A percentile compares a stretch with the other conserved stretches of the same genome.
These are phyloP conservation scores for Fagopyrum homotropicum DNA, from an alignment of 148 eudicot genomes.

Conservation along the genomic window DNA sequence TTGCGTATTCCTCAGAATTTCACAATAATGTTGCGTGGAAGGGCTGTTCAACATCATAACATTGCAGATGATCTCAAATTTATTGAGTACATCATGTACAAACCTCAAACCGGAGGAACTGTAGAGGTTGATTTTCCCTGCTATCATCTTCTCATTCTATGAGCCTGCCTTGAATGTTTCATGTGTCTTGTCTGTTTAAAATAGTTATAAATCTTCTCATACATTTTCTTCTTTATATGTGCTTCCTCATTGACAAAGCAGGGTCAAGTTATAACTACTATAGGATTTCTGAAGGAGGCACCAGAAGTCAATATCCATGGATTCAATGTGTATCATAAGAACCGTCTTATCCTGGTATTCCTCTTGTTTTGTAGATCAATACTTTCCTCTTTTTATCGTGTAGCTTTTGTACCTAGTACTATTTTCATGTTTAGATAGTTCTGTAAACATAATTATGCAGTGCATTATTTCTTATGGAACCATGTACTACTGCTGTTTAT, in stretches of 20 bases:
- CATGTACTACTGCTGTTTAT: neutral
- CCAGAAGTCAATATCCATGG: conserved; percentile 81
- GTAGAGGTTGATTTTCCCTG: conserved; percentile 42
- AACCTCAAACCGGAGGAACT: conserved; percentile 63
- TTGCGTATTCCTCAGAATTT: conserved; percentile 65
- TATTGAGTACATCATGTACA: conserved; percentile 74
- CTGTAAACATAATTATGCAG: neutral
- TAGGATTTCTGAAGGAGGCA: conserved; percentile 93
- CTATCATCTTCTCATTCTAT: neutral
- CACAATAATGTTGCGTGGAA: conserved; percentile 63
- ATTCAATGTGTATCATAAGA: conserved; percentile 91
- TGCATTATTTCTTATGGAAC: neutral
- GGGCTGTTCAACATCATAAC: conserved; percentile 56
- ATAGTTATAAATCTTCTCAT: neutral
- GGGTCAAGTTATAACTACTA: conserved; percentile 69
- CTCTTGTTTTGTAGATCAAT: conserved; percentile 3
- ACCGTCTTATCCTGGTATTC: conserved; percentile 80
- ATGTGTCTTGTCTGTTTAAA: neutral
- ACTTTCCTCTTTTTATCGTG: neutral
- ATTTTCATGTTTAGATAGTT: neutral
- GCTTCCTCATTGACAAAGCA: conserved; percentile 26
- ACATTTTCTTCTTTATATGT: neutral
- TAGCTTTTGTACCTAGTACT: neutral
- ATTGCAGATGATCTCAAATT: conserved; percentile 68
- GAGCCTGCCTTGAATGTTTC: neutral